Evolutionary conservation across 202 grass and related monocot genomes (phyloP).

Genomic region (Cymbopogon flexuosus): DNA sequence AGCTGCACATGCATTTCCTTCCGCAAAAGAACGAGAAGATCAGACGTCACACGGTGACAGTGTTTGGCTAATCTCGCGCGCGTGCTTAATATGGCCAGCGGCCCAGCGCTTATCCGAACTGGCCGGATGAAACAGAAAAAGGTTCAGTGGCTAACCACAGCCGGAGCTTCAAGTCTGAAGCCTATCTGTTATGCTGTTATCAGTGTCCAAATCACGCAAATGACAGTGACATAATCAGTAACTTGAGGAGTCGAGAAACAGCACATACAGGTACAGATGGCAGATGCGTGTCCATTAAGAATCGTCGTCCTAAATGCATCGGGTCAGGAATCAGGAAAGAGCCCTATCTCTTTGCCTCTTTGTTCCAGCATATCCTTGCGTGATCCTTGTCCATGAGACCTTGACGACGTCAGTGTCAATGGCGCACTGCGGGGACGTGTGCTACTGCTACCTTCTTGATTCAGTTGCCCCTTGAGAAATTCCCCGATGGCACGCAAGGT

Average conservation of each 20-base stretch:
- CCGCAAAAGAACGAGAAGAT: not conserved
- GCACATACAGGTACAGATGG: not conserved
- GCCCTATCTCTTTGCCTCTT: not conserved
- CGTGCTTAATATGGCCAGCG: not conserved
- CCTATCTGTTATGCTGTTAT: not conserved
- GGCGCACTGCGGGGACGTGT: too few relatives aligned
- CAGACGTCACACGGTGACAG: slow-evolving; percentile 11
- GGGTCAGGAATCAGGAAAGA: not conserved
- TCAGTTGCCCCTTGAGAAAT: not conserved
- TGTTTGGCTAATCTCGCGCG: slow-evolving; percentile 15
- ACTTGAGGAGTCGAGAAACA: slow-evolving; percentile 4
- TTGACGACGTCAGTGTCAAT: too few relatives aligned
- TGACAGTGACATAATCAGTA: slow-evolving; percentile 22
- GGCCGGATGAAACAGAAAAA: not conserved
- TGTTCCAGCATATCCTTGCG: not conserved
- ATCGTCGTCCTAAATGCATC: not conserved
- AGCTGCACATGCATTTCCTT: not conserved
- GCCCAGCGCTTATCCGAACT: not conserved
- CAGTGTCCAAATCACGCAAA: not conserved
- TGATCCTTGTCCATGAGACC: not conserved
- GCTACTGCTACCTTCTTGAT: not conserved
- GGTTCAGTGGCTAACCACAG: not conserved
- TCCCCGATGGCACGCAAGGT: slow-evolving; percentile 11
- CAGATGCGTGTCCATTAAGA: not conserved
- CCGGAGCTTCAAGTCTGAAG: not conserved